Evolutionary conservation across 208 protist species (phyloP), one percentile per base, ranked within the genome.

Genomic region (Spongospora subterranea): DNA sequence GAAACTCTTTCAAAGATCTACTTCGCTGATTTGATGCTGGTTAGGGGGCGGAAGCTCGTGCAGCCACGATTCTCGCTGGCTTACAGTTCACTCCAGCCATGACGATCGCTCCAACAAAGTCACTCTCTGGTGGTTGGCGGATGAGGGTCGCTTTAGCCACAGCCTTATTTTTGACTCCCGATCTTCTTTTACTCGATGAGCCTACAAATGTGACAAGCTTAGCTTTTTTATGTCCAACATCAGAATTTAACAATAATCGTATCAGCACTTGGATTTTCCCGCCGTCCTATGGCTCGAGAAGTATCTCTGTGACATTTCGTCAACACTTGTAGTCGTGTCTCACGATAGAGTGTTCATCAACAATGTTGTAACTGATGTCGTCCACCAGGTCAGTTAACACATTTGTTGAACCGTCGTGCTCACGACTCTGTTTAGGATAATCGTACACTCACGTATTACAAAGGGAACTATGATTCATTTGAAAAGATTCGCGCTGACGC

Each of bases 81-180:
- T 76, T 91, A 17, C 54, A 76, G n/a, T 91, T 91, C 32, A 45
- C 45, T 40, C 89, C 89, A 32, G 89, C 89, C 13, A 50, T 64
- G 66, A 45, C 89, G 40, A 45, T 24, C 11, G 11, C 90, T 32
- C 76, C 90, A 29, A 91, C 90, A 29, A 88, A 90, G 29, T 45
- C 82, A 77, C 60, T 93, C 32, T 91, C 54, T 43, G 92, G 92
- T 53, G 92, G 92, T 35, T 93, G 92, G 92, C 90, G 92, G 1
- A 93, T 93, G 92, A 0, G 92, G 6, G 88, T 93, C 32, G 53
- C 91, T 32, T 82, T 93, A 46, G 92, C 92, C n/a, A 89, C 60
- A 38, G 90, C 90, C 13, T 77, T 91, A 60, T 91, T 91, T 45
- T 32, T 91, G 6, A 6, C 20, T 32, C 46, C 43, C 71, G 50